These are phyloP conservation scores for Priceomyces castillae DNA, from an alignment of 805 yeast genomes.

Conservation along the genomic window DNA sequence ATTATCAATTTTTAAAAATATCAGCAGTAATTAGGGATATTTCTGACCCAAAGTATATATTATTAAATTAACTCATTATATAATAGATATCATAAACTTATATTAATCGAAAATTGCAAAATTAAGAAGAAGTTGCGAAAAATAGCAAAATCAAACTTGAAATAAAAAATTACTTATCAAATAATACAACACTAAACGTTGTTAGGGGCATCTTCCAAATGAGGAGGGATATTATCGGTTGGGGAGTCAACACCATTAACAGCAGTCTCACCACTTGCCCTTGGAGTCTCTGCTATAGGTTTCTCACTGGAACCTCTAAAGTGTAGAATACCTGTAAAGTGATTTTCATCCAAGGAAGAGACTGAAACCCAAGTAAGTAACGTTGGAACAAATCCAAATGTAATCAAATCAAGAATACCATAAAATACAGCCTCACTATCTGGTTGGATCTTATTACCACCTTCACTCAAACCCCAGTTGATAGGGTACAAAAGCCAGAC, in stretches of 20 bases:
- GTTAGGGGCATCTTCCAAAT: not conserved
- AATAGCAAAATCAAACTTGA: too few relatives aligned
- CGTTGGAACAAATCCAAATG: slow-evolving; percentile 43
- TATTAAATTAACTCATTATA: too few relatives aligned
- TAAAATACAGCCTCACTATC: slow-evolving; percentile 59
- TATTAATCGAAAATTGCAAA: not conserved
- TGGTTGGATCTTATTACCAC: slow-evolving; percentile 59
- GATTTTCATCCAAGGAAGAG: slow-evolving; percentile 24
- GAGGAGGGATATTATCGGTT: not conserved
- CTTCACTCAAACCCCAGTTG: slow-evolving; percentile 55
- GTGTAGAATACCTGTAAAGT: slow-evolving; percentile 20
- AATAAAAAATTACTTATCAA: too few relatives aligned
- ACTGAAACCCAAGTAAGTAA: slow-evolving; percentile 29
- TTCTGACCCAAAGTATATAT: too few relatives aligned
- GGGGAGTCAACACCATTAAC: slow-evolving; percentile 15
- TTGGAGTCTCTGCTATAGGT: slow-evolving; percentile 28
- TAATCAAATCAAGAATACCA: slow-evolving; percentile 54
- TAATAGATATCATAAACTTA: too few relatives aligned
- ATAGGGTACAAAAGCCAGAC: slow-evolving; percentile 51
- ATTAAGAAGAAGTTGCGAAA: not conserved
- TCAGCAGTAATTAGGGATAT: not conserved
- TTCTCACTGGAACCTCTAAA: slow-evolving; percentile 18
- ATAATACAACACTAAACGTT: not conserved
- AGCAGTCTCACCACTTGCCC: slow-evolving; percentile 47
- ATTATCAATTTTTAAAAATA: slow-evolving; percentile 28